A percentile compares a stretch with the other conserved stretches of the same genome.
These are phyloP conservation scores for Scheffersomyces spartinae DNA, from an alignment of 805 yeast species.

Conservation along the genomic window DNA sequence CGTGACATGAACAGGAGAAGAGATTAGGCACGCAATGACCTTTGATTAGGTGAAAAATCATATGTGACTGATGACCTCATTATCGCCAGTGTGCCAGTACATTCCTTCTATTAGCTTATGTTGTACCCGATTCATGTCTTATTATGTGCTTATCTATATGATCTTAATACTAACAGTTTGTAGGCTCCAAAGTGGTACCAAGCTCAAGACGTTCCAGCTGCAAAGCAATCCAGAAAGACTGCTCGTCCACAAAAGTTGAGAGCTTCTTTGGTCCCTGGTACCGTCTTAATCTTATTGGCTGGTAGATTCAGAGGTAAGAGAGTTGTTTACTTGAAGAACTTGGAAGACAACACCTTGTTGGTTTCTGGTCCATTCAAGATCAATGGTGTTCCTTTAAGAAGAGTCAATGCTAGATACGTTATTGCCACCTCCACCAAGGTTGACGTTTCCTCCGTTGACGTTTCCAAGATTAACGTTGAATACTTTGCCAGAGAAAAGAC, in stretches of 20 bases:
- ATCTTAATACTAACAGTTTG: slow-evolving; percentile 15
- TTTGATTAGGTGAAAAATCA: too few relatives aligned
- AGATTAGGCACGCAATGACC: too few relatives aligned
- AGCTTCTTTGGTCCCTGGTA: slow-evolving; percentile 94
- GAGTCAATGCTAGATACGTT: slow-evolving; percentile 97
- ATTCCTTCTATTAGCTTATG: slow-evolving; percentile 1
- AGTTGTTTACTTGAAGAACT: slow-evolving; percentile 92
- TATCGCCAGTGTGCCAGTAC: background rate
- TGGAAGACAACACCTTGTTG: slow-evolving; percentile 95
- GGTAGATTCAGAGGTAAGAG: slow-evolving; percentile 99
- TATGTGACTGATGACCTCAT: too few relatives aligned
- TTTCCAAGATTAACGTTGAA: slow-evolving; percentile 82
- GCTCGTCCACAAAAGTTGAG: slow-evolving; percentile 91
- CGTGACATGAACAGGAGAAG: too few relatives aligned
- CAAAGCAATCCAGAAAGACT: slow-evolving; percentile 84
- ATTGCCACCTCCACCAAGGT: slow-evolving; percentile 96
- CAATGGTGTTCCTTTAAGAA: slow-evolving; percentile 99
- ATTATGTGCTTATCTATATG: slow-evolving; percentile 4
- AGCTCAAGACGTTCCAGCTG: slow-evolving; percentile 80
- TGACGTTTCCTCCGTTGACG: slow-evolving; percentile 67
- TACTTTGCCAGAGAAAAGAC: slow-evolving; percentile 96
- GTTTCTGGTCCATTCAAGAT: slow-evolving; percentile 99
- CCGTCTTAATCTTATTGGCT: slow-evolving; percentile 93
- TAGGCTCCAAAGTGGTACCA: slow-evolving; percentile 89
- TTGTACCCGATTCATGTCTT: background rate